Evolutionary conservation across 2,329 filamentous ascomycete genomes (phyloP).

Genomic region (Fusarium papillatum): DNA sequence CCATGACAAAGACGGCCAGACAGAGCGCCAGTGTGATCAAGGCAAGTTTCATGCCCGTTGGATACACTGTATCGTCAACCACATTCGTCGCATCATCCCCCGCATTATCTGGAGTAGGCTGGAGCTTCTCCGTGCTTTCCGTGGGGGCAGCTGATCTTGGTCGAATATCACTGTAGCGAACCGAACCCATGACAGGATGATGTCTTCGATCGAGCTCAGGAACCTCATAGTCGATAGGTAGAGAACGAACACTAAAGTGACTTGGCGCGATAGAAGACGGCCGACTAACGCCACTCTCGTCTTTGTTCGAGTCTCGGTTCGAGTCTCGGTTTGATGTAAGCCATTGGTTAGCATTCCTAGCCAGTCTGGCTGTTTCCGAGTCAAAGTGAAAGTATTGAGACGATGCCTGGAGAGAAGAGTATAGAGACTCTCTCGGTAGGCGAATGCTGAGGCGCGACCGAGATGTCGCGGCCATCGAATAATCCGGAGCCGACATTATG

Average conservation of each 20-base stretch:
- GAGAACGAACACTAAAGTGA: conserved; percentile 36
- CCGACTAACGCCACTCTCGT: conserved; percentile 40
- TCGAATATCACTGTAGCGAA: conserved; percentile 37
- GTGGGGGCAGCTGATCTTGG: conserved; percentile 34
- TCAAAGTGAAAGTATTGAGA: conserved; percentile 44
- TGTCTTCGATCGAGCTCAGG: conserved; percentile 25
- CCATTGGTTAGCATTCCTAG: conserved; percentile 41
- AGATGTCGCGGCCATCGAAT: conserved; percentile 41
- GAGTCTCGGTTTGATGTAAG: conserved; percentile 32
- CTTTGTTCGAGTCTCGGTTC: conserved; percentile 10
- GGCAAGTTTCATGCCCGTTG: conserved; percentile 42
- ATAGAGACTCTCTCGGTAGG: conserved; percentile 41
- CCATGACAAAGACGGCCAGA: conserved; percentile 56
- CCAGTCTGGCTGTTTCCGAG: conserved; percentile 36
- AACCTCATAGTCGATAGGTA: conserved; percentile 31
- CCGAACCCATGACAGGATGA: conserved; percentile 40
- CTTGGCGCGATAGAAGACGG: conserved; percentile 41
- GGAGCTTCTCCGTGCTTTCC: conserved; percentile 47
- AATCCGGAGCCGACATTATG: conserved; percentile 45
- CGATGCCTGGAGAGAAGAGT: conserved; percentile 39
- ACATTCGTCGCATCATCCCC: neutral
- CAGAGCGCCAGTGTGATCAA: conserved; percentile 55
- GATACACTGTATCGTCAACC: conserved; percentile 34
- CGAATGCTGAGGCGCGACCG: conserved; percentile 43
- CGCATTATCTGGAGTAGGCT: neutral